Conservation (phyloP, 352 stramenopile species). For the Phytophthora pseudosyringae region DNA sequence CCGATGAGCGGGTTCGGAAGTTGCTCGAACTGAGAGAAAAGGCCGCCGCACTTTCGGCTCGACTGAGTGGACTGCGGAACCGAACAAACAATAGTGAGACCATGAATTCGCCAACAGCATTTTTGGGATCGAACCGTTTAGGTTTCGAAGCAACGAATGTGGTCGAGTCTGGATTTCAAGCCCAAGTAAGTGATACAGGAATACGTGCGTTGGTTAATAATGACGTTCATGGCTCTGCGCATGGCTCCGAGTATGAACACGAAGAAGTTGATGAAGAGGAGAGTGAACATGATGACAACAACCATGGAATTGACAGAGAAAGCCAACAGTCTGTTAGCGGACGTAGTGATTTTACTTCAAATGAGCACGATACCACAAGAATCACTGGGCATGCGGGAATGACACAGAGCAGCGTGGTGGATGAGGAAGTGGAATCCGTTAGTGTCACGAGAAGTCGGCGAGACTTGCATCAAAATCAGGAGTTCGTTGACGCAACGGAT, state of each 20-base stretch:
- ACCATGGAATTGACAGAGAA: not conserved
- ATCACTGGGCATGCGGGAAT: not conserved
- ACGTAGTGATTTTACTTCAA: not conserved
- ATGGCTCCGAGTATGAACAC: not conserved
- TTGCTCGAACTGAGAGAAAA: conserved; percentile 38
- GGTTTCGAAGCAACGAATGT: not conserved
- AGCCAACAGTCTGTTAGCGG: not conserved
- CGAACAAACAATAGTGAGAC: conserved; percentile 3
- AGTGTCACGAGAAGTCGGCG: not conserved
- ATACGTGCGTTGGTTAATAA: not conserved
- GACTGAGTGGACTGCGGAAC: conserved; percentile 28
- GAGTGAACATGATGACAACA: not conserved
- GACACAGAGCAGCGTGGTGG: not conserved
- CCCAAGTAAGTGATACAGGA: not conserved
- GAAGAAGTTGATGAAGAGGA: not conserved
- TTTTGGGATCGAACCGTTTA: not conserved
- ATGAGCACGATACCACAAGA: not conserved
- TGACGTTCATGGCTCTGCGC: not conserved
- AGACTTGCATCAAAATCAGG: conserved; percentile 11
- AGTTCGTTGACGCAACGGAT: not conserved
- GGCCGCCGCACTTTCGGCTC: conserved; percentile 24
- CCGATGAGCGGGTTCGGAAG: conserved; percentile 28
- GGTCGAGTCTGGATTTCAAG: not conserved
- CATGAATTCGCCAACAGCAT: not conserved
- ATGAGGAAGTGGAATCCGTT: not conserved